Evolutionary conservation across 2,329 filamentous ascomycete genomes (phyloP), one percentile per base, ranked within the genome.

Genomic region (Curvularia hawaiiensis): DNA sequence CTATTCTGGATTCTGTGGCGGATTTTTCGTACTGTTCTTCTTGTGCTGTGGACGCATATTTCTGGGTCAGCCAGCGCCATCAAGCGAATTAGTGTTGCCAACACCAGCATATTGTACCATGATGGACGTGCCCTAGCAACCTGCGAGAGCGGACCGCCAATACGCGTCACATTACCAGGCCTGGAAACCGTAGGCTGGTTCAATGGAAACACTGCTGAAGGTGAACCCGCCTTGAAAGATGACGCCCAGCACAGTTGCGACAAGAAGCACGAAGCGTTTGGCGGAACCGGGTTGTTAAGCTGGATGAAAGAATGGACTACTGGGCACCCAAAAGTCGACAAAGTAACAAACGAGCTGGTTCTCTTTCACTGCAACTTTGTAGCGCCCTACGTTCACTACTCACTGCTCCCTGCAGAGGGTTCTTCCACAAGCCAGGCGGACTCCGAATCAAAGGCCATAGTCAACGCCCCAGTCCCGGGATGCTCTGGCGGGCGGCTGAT

Each of bases 231-330:
- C 33, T 31, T 62, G 20, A 50, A 54, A 64, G 43, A 54, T 59
- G 41, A 55, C 59, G 41, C 45, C 68, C 50, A 73, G 41, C 24
- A 48, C 4, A 22, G 62, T 75, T 0, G 16, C 28, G 47, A 58
- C 18, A 45, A 56, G 26, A 28, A 55, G 9, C 40, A 50, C 8
- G 54, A 56, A 18, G 52, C 59, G 3, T 85, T 88, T 62, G 85
- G 86, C 4, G 85, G 85, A 8, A 69, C 78, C 1, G 85, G 86
- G 0, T 60, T 84, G 2, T 68, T 87, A 24, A 81, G 82, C 38
- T 90, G 85, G 67, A 86, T 90, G 83, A 84, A 82, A 61, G 87
- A 90, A 70, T 90, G 87, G 87, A 89, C 87, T 0, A 90, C 88
- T 1, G 85, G 85, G 20, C 87, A 90, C 70, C 89, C 88, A 7